Conservation (phyloP, 1,139 yeast species). For the Pichia sp. region DNA sequence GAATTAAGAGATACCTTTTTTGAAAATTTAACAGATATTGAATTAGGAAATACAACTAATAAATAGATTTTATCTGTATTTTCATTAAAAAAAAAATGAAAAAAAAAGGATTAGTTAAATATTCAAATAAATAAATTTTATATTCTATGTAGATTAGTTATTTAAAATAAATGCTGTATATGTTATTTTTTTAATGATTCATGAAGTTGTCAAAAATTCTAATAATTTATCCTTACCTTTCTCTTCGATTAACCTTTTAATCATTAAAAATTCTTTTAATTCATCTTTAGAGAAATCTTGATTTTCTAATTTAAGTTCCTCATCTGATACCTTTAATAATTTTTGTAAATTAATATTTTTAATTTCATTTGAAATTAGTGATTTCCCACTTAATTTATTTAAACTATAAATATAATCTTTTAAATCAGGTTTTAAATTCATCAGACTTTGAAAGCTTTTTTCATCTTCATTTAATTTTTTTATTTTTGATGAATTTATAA, state of each 20-base stretch:
- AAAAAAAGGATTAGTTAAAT: no score
- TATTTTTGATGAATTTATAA: conserved; percentile 45
- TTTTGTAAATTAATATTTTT: conserved; percentile 23
- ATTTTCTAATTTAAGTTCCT: conserved; percentile 25
- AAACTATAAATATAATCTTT: conserved; percentile 22
- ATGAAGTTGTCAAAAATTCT: conserved; percentile 40
- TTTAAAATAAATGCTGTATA: no score
- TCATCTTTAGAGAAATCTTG: conserved; percentile 33
- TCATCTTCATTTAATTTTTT: conserved; percentile 29
- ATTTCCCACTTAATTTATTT: conserved; percentile 21
- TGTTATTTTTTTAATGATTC: no score
- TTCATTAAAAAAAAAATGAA: not conserved
- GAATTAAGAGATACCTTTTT: conserved; percentile 85
- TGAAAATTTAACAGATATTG: conserved; percentile 64
- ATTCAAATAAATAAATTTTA: no score
- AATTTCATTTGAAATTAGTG: conserved; percentile 17
- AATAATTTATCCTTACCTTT: conserved; percentile 68
- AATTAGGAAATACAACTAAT: conserved; percentile 28
- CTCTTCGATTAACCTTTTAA: conserved; percentile 54
- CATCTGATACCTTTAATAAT: conserved; percentile 35
- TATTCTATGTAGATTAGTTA: no score
- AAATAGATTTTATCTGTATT: no score
- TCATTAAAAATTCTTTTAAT: conserved; percentile 44
- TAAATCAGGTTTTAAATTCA: conserved; percentile 16
- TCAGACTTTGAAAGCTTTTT: conserved; percentile 25